phyloP scores from a whole-genome alignment of 352 stramenopile genomes.

The Globisporangium paroecandrum region DNA sequence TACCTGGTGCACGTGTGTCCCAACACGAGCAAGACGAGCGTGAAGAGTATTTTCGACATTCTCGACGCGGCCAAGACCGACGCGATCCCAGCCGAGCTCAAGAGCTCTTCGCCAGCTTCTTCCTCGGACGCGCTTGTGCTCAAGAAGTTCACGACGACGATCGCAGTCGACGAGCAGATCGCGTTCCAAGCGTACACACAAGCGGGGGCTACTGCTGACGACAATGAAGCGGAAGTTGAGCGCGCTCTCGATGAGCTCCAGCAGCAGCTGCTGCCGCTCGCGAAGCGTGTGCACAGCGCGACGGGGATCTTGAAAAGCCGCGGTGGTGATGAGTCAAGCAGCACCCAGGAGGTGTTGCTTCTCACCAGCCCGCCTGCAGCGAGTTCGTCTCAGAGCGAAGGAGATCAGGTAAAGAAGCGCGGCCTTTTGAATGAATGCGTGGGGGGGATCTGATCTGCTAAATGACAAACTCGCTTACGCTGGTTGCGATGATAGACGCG shows the following conservation, averaged over 20 bases:
- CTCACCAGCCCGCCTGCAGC: neutral
- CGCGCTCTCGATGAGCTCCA: conserved; percentile 40
- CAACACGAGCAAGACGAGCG: conserved; percentile 17
- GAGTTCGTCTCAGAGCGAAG: neutral
- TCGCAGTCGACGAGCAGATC: conserved; percentile 48
- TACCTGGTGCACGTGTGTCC: conserved; percentile 45
- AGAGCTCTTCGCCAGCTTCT: conserved; percentile 14
- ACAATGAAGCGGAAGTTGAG: conserved; percentile 23
- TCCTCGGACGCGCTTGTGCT: conserved; percentile 17
- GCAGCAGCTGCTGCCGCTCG: conserved; percentile 46
- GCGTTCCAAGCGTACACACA: conserved; percentile 12
- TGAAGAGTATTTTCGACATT: conserved; percentile 25
- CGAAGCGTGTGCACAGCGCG: conserved; percentile 32
- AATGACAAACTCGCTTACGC: neutral
- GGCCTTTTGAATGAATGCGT: neutral
- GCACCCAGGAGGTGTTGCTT: neutral
- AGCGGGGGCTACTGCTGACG: neutral
- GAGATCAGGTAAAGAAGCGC: neutral
- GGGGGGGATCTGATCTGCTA: neutral
- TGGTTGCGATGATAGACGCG: conserved; percentile 21
- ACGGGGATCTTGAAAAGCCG: conserved; percentile 30
- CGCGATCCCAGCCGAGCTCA: conserved; percentile 25
- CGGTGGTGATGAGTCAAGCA: conserved; percentile 16
- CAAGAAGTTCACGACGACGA: conserved; percentile 35
- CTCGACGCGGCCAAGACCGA: conserved; percentile 35